These are phyloP conservation scores for Penicillium sp. DNA, from an alignment of 2,329 filamentous ascomycete species.

Conservation along the genomic window DNA sequence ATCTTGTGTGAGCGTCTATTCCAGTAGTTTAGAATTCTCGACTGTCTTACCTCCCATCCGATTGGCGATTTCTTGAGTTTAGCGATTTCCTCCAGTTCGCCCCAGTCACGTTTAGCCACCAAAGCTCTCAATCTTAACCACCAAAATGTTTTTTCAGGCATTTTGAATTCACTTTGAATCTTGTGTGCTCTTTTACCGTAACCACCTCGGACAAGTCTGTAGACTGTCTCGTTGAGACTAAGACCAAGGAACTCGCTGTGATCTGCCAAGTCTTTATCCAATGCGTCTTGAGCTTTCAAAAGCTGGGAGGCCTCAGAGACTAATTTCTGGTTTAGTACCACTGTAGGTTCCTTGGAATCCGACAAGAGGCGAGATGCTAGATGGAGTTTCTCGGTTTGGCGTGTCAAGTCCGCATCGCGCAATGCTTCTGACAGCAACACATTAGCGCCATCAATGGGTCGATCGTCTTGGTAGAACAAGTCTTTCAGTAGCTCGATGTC, in stretches of 20 bases:
- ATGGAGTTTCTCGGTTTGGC: constrained; percentile 81
- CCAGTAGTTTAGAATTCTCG: constrained; percentile 11
- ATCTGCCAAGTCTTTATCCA: constrained; percentile 77
- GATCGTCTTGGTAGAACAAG: constrained; percentile 95
- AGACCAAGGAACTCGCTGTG: constrained; percentile 70
- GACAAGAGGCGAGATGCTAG: constrained; percentile 78
- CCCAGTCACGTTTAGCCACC: constrained; percentile 87
- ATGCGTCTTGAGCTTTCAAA: constrained; percentile 78
- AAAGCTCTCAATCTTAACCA: constrained; percentile 84
- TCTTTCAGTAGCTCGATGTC: constrained; percentile 86
- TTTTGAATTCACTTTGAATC: constrained; percentile 86
- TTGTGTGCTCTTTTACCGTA: constrained; percentile 84
- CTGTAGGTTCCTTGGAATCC: constrained; percentile 74
- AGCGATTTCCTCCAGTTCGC: constrained; percentile 81
- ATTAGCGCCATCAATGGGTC: constrained; percentile 81
- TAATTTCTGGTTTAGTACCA: constrained; percentile 66
- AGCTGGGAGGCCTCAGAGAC: constrained; percentile 79
- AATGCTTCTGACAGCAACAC: constrained; percentile 85
- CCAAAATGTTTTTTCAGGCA: constrained; percentile 85
- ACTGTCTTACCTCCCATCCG: constrained; percentile 79
- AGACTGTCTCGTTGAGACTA: constrained; percentile 87
- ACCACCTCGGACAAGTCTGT: constrained; percentile 77
- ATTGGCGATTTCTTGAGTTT: constrained; percentile 80
- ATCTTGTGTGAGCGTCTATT: constrained; percentile 32
- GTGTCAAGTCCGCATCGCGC: constrained; percentile 66